These are phyloP conservation scores for Penium margaritaceum DNA, from an alignment of 139 green algal species.

Conservation along the genomic window DNA sequence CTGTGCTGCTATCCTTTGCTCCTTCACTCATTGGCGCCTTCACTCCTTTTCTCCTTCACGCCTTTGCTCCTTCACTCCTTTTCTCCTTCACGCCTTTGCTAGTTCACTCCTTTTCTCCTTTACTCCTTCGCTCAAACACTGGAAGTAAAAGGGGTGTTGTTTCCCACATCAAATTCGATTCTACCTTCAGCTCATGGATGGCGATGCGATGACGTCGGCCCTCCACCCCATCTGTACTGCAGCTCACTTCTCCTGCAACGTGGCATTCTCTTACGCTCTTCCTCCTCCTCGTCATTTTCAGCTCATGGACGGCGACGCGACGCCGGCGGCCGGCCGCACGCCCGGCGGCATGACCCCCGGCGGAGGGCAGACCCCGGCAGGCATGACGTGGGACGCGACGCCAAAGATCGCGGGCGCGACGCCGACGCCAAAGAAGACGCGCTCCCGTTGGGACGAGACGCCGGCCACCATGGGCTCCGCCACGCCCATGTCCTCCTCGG, in stretches of 20 bases:
- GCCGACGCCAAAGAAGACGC: slow-evolving; percentile 45
- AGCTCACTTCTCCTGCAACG: no score
- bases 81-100: no score
- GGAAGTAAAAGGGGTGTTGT: no score
- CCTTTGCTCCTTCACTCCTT: no score
- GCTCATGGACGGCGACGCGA: slow-evolving; percentile 30
- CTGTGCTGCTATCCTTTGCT: no score
- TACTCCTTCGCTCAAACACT: no score
- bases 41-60: no score
- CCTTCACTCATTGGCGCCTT: no score
- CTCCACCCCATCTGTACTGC: not conserved
- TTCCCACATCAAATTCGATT: no score
- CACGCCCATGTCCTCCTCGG: slow-evolving; percentile 57
- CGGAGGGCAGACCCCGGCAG: slow-evolving; percentile 38
- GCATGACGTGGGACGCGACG: slow-evolving; percentile 46
- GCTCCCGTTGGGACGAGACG: slow-evolving; percentile 78
- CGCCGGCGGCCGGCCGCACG: slow-evolving; percentile 49
- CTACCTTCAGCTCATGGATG: no score
- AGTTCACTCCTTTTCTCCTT: no score
- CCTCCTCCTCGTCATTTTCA: not conserved
- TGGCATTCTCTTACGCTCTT: not conserved
- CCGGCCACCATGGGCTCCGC: slow-evolving; percentile 58
- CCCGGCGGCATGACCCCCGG: slow-evolving; percentile 55
- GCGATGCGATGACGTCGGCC: no score
- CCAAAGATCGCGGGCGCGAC: slow-evolving; percentile 33